Evolutionary conservation across 1,284 basidiomycete genomes (phyloP), one percentile per base, ranked within the genome.

Genomic region (Termitomyces sp.): DNA sequence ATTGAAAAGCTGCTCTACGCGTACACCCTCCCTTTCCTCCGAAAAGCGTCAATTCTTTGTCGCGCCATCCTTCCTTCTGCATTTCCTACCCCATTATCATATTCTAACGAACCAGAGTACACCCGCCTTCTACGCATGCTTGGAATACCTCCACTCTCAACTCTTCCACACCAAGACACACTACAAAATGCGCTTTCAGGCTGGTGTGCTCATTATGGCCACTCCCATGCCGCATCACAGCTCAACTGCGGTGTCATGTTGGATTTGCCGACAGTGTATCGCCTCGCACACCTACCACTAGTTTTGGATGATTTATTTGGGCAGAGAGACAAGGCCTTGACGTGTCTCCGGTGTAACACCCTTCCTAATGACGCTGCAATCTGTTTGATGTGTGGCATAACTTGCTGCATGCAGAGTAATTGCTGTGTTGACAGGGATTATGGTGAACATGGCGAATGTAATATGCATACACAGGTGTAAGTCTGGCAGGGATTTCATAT

Each of bases 11-110:
- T 96, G 49, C 73, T 98, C 45, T 95, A 96, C 67, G 80, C 85
- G 0, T 93, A 95, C 71, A 95, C 93, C 0, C 76, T 99, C 6
- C 94, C 94, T 1, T 98, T 98, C 78, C 80, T 98, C n/a, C 87
- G 95, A 36, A 84, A 91, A 4, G 91, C 91, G 0, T 87, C 92
- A 5, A 91, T 98, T 39, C 78, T 98, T 8, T 92, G 88, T 60
- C 86, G 89, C 12, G 83, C 91, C 1, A 77, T 94, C 19, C 77
- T 90, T 57, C 89, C 82, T 7, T 75, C 72, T 26, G 76, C 81
- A 13, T 86, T 88, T 62, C 72, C 79, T 1, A 77, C 78, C 5
- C 76, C 80, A 10, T 64, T 73, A 15, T 66, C 70, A 28, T 68
- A 62, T 28, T 67, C 65, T n/a, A 58, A 65, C 6, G 72, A 76